phyloP scores from a whole-genome alignment of 306 rosid genomes.

The Cucurbita pepo region DNA sequence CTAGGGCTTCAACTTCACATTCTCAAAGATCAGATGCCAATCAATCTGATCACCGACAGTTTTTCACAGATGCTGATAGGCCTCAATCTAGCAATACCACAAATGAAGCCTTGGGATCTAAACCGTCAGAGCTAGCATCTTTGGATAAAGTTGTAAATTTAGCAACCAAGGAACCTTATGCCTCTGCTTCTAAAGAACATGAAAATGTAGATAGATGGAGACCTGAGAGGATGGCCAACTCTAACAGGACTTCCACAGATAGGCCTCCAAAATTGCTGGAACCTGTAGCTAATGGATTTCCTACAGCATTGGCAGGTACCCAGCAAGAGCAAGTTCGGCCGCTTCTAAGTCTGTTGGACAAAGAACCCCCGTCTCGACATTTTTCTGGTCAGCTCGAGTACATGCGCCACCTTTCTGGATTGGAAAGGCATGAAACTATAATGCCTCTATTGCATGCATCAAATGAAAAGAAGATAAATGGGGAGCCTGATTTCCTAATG shows the following conservation, averaged over 20 bases:
- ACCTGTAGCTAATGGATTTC: conserved; percentile 50
- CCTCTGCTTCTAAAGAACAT: conserved; percentile 30
- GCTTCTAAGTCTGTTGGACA: conserved; percentile 92
- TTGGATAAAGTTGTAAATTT: conserved; percentile 32
- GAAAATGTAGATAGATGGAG: conserved; percentile 56
- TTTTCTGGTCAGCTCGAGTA: conserved; percentile 94
- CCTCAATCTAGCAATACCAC: conserved; percentile 46
- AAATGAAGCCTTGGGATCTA: conserved; percentile 29
- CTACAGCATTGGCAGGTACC: conserved; percentile 22
- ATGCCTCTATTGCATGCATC: conserved; percentile 85
- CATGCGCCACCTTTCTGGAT: conserved; percentile 72
- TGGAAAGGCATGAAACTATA: conserved; percentile 94
- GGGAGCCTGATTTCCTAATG: conserved; percentile 88
- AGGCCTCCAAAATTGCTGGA: conserved; percentile 53
- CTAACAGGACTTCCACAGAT: conserved; percentile 63
- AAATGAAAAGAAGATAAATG: conserved; percentile 72
- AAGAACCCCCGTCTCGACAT: conserved; percentile 92
- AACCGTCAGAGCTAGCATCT: conserved; percentile 24
- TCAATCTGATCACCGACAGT: conserved; percentile 28
- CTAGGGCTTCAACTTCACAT: conserved; percentile 66
- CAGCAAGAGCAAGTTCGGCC: conserved; percentile 93
- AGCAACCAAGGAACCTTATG: conserved; percentile 42
- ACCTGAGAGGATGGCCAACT: conserved; percentile 35
- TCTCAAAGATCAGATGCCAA: conserved; percentile 60
- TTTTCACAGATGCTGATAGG: conserved; percentile 45